Percentiles rank a stretch among this genome's conserved stretches.
phyloP scores from a whole-genome alignment of 202 grass and related monocot species.

The Panicum hallii region DNA sequence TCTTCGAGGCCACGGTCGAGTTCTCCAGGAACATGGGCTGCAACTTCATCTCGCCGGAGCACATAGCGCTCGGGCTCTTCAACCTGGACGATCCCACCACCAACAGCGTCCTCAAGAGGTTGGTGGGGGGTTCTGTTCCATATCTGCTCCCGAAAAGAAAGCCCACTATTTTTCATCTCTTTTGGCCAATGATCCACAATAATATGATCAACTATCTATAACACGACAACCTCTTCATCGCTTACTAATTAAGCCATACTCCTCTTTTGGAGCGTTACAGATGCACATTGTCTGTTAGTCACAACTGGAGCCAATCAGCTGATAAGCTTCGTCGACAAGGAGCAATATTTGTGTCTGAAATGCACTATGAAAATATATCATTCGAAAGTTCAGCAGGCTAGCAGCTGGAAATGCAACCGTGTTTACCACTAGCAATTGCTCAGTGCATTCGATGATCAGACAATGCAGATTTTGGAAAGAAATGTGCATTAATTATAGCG shows the following conservation, averaged over 20 bases:
- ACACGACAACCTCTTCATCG: background rate
- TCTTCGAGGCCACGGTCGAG: conserved; percentile 75
- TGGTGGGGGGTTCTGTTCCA: background rate
- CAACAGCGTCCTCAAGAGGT: conserved; percentile 80
- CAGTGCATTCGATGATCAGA: background rate
- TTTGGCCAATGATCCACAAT: background rate
- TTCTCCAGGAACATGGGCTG: conserved; percentile 80
- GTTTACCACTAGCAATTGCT: background rate
- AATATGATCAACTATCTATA: background rate
- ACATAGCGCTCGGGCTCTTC: conserved; percentile 87
- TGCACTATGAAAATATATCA: background rate
- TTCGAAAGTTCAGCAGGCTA: background rate
- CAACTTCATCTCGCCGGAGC: conserved; percentile 90
- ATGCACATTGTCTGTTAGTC: background rate
- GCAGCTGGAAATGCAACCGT: background rate
- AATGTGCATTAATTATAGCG: background rate
- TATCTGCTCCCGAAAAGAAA: background rate
- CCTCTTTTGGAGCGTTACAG: background rate
- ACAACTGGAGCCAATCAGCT: background rate
- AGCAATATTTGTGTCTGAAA: background rate
- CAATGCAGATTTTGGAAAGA: background rate
- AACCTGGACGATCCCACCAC: conserved; percentile 71
- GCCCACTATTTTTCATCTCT: background rate
- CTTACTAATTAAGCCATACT: background rate
- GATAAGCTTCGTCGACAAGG: background rate